Conservation (phyloP, 2,329 filamentous ascomycete genomes). For the Cladophialophora carrionii region DNA sequence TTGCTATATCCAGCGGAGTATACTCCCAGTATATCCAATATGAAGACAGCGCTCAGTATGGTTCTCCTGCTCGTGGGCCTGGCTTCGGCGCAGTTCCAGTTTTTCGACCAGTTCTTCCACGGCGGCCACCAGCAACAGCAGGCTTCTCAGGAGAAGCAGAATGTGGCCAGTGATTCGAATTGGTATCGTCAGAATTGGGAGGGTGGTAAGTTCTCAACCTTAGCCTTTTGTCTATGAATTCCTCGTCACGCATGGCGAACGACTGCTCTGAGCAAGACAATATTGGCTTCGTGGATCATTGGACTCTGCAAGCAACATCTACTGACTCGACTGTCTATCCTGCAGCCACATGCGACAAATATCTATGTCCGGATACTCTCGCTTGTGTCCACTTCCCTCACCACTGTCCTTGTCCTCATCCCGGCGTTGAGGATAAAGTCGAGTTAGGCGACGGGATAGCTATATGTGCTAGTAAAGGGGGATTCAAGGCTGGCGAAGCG, state of each 20-base stretch:
- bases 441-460: conserved; percentile 58
- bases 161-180: conserved; percentile 79
- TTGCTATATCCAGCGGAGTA: not conserved
- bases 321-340: conserved; percentile 37
- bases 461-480: conserved; percentile 54
- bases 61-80: conserved; percentile 63
- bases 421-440: conserved; percentile 74
- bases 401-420: conserved; percentile 91
- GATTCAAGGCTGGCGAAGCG: conserved; percentile 53
- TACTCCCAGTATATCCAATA: conserved; percentile 1
- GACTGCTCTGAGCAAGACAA: not conserved
- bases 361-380: conserved; percentile 91
- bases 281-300: not conserved
- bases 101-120: conserved; percentile 96
- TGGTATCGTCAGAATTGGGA: conserved; percentile 77
- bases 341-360: conserved; percentile 83
- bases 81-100: conserved; percentile 81
- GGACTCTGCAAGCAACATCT: not conserved
- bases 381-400: conserved; percentile 96
- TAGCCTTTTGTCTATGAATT: not conserved
- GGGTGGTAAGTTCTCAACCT: conserved; percentile 27
- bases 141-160: conserved; percentile 66
- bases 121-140: conserved; percentile 60
- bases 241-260: not conserved
- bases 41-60: conserved; percentile 23